Evolutionary conservation across 306 rosid genomes (phyloP).

Genomic region (Parietaria judaica): DNA sequence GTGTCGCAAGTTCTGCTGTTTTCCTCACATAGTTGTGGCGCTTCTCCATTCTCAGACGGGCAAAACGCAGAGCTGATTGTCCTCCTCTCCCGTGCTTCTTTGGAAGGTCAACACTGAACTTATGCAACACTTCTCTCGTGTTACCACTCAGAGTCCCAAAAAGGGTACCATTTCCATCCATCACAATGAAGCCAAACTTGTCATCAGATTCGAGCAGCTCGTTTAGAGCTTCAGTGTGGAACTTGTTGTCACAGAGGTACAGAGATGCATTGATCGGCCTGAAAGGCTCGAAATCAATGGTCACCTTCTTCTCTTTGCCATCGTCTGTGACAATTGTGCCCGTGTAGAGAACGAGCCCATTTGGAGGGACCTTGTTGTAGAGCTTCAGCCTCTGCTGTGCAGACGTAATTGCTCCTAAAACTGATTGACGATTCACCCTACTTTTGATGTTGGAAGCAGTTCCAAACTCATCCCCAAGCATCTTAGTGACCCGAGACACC

Average conservation of each 20-base stretch:
- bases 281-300: conserved; percentile 88
- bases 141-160: conserved; percentile 87
- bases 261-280: conserved; percentile 77
- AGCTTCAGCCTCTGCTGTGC: conserved; percentile 88
- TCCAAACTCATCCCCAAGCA: conserved; percentile 92
- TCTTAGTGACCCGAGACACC: conserved; percentile 81
- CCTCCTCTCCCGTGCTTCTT: conserved; percentile 97
- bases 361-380: conserved; percentile 80
- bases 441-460: conserved; percentile 93
- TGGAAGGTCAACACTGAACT: conserved; percentile 75
- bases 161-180: conserved; percentile 92
- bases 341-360: conserved; percentile 75
- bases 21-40: conserved; percentile 85
- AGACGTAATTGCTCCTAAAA: conserved; percentile 79
- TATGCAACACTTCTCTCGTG: conserved; percentile 82
- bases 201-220: conserved; percentile 87
- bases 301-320: conserved; percentile 90
- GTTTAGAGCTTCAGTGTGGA: conserved; percentile 79
- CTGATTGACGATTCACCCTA: conserved; percentile 83
- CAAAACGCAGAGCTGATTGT: conserved; percentile 83
- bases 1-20: conserved; percentile 91
- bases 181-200: conserved; percentile 79
- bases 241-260: conserved; percentile 85
- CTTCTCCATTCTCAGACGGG: conserved; percentile 89
- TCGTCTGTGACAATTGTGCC: conserved; percentile 86